Conservation (phyloP, 2,329 filamentous ascomycete genomes). For the Trichothecium sympodiale region DNA sequence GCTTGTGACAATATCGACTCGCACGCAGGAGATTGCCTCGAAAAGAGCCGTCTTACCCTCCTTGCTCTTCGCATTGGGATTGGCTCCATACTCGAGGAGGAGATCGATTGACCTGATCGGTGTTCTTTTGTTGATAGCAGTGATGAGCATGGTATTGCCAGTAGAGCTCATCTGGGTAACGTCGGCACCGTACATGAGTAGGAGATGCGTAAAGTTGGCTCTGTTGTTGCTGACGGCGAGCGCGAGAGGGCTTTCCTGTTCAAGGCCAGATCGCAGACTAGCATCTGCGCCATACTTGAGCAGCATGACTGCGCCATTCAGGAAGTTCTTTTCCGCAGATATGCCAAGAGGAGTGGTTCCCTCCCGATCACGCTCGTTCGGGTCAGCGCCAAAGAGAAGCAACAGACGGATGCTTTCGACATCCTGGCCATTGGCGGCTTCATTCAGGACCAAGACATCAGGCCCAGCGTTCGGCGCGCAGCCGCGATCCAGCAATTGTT, state of each 20-base stretch:
- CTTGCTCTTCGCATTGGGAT: conserved; percentile 47
- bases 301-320: conserved; percentile 46
- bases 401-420: conserved; percentile 42
- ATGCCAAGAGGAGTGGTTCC: conserved; percentile 40
- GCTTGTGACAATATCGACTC: conserved; percentile 42
- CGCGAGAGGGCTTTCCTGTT: conserved; percentile 43
- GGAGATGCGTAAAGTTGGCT: conserved; percentile 44
- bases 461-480: conserved; percentile 37
- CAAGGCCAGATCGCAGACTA: conserved; percentile 37
- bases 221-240: conserved; percentile 39
- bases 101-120: conserved; percentile 44
- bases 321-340: conserved; percentile 39
- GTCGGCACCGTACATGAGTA: conserved; percentile 51
- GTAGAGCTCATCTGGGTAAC: conserved; percentile 39
- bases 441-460: conserved; percentile 37
- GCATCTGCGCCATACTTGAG: conserved; percentile 54
- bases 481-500: conserved; percentile 47
- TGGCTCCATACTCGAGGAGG: conserved; percentile 47
- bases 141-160: conserved; percentile 50
- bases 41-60: conserved; percentile 55
- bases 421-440: conserved; percentile 40
- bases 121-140: conserved; percentile 47
- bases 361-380: conserved; percentile 38
- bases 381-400: conserved; percentile 44
- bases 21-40: conserved; percentile 44